phyloP scores from a whole-genome alignment of 1,284 basidiomycete species.

The Ceratobasidium sp. region DNA sequence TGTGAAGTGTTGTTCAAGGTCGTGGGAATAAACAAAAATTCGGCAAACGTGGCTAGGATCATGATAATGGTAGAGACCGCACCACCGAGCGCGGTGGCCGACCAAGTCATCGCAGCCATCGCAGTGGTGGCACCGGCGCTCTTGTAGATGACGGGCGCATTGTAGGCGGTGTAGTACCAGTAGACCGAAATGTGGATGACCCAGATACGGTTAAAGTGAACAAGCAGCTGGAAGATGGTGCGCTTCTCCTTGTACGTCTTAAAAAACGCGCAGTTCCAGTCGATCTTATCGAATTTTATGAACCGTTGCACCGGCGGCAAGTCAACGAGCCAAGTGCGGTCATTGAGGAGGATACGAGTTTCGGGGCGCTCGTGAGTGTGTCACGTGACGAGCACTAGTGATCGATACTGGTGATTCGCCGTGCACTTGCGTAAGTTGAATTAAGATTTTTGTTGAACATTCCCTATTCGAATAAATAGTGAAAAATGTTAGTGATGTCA shows the following conservation, averaged over 20 bases:
- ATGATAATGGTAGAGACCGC: slow-evolving; percentile 91
- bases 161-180: slow-evolving; percentile 95
- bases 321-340: slow-evolving; percentile 93
- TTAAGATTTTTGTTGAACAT: no score
- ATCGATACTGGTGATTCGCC: no score
- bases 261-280: slow-evolving; percentile 95
- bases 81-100: slow-evolving; percentile 88
- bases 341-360: slow-evolving; percentile 86
- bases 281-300: slow-evolving; percentile 94
- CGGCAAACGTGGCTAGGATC: slow-evolving; percentile 90
- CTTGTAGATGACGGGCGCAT: slow-evolving; percentile 88
- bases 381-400: no score
- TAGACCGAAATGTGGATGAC: slow-evolving; percentile 92
- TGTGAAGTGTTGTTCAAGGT: slow-evolving; percentile 98
- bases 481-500: no score
- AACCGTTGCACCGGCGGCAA: slow-evolving; percentile 90
- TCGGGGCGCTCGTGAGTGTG: no score
- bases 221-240: slow-evolving; percentile 91
- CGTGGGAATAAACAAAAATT: slow-evolving; percentile 95
- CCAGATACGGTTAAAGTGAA: slow-evolving; percentile 99
- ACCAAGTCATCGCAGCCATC: slow-evolving; percentile 83
- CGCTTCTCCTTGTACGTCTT: slow-evolving; percentile 98
- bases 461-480: no score
- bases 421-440: no score
- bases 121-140: slow-evolving; percentile 66